Base-by-base conservation (phyloP, 1,284 basidiomycete species). In the Rhodofomes roseus region DNA sequence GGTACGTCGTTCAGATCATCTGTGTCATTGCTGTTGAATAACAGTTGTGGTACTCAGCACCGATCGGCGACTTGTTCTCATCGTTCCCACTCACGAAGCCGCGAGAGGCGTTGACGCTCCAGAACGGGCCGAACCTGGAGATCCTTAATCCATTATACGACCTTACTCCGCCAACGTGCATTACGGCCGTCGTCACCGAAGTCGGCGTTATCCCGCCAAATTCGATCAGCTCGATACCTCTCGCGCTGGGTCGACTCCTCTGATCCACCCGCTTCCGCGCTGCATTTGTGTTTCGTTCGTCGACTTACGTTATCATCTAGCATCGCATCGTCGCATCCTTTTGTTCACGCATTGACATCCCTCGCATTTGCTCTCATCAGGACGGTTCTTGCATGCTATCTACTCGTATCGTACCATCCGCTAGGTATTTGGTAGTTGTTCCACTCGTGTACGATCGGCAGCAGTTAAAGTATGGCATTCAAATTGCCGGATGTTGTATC, bases 121-220 rank as follows among this genome's bases (percentile, higher is more conserved):
- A 70, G 62, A 76, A 70, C 60, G 66, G 69, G 56, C 70, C 78
- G 11, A 83, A 84, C 64, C 78, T 95, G 20, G 89, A 92, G 64
- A 83, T 90, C 16, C 76, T 96, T 57, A 92, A 90, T 70, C 88
- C 96, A 16, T 76, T 97, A 18, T 98, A 97, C 70, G 96, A 98
- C 73, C 81, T 97, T 43, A 96, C 95, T 1, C 92, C 95, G 4
- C 90, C 95, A 0, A 83, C 84, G 23, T 89, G 87, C 69, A 93
- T 98, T 64, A 96, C 95, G 1, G 95, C 92, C n/a, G 93, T 98
- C 25, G 95, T 96, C 60, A 96, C 96, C 5, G 95, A 98, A 76
- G 93, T 95, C 51, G 94, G 94, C 4, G 81, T 95, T 59, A 95
- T 96, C 64, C 94, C 94, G 3, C 92, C 94, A 0, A 93, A 85